Conservation (phyloP, 495 filamentous ascomycete species). For the Xanthoparmelia taractica region DNA sequence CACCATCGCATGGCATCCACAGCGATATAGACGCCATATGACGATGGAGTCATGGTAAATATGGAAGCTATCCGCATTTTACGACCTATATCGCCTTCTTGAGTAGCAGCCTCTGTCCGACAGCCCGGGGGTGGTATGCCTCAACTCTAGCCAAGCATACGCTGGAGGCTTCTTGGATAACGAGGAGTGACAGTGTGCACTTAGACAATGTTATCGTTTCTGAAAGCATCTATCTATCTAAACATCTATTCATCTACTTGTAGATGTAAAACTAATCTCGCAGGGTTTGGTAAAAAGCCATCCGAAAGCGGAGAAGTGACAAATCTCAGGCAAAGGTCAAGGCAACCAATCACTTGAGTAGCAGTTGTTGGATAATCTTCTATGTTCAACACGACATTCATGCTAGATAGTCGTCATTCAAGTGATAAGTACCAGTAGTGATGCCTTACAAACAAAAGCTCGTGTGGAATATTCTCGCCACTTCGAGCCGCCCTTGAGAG, state of each 20-base stretch:
- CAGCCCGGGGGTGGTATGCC: background rate
- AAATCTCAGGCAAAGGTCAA: background rate
- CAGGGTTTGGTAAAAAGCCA: background rate
- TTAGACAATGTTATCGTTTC: background rate
- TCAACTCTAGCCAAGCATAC: background rate
- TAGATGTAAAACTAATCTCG: too few species aligned
- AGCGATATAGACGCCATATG: slow-evolving; percentile 7
- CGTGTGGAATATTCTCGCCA: slow-evolving; percentile 2
- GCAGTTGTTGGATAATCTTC: too few species aligned
- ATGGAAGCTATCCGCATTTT: background rate
- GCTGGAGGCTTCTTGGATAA: background rate
- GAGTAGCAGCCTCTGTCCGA: background rate
- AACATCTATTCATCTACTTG: too few species aligned
- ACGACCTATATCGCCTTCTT: background rate
- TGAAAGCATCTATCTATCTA: background rate
- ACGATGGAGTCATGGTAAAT: slow-evolving; percentile 3
- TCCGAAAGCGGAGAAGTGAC: background rate
- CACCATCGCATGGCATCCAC: slow-evolving; percentile 1
- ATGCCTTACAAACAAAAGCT: too few species aligned
- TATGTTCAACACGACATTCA: too few species aligned
- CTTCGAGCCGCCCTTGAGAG: background rate
- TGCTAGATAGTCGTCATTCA: too few species aligned
- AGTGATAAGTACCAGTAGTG: too few species aligned
- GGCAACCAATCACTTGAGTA: background rate
- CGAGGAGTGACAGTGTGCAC: background rate